Conservation (phyloP, 2,329 filamentous ascomycete genomes). For the Byssothecium circinans region DNA sequence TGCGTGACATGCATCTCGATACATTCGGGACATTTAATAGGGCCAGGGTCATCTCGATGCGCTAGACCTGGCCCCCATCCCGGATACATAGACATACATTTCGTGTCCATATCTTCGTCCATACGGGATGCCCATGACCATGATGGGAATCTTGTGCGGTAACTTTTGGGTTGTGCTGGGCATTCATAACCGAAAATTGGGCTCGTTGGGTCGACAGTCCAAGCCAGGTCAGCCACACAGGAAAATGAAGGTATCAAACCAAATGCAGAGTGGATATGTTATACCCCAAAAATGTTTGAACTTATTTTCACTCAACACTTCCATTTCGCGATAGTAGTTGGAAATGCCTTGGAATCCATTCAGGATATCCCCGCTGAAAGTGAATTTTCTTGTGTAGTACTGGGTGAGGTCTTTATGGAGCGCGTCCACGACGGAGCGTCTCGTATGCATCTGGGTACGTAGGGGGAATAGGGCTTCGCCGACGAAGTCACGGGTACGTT, state of each 20-base stretch:
- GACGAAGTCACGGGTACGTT: not conserved
- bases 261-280: too few relatives aligned
- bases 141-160: slow-evolving; percentile 1
- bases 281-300: not conserved
- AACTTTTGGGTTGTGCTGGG: not conserved
- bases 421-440: not conserved
- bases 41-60: not conserved
- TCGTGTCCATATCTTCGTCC: not conserved
- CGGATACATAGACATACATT: not conserved
- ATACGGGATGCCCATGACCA: not conserved
- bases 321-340: not conserved
- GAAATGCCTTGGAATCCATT: not conserved
- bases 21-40: not conserved
- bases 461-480: too few relatives aligned
- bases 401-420: not conserved
- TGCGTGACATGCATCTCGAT: not conserved
- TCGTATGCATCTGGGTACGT: not conserved
- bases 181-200: not conserved
- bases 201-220: not conserved
- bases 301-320: not conserved
- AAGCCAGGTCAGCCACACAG: not conserved
- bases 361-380: not conserved
- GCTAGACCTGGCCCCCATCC: too few relatives aligned
- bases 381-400: not conserved
- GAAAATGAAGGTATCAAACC: too few relatives aligned